Evolutionary conservation across 495 filamentous ascomycete species (phyloP), one percentile per base, ranked within the genome.

Genomic region (Tuber microsphaerosporum): DNA sequence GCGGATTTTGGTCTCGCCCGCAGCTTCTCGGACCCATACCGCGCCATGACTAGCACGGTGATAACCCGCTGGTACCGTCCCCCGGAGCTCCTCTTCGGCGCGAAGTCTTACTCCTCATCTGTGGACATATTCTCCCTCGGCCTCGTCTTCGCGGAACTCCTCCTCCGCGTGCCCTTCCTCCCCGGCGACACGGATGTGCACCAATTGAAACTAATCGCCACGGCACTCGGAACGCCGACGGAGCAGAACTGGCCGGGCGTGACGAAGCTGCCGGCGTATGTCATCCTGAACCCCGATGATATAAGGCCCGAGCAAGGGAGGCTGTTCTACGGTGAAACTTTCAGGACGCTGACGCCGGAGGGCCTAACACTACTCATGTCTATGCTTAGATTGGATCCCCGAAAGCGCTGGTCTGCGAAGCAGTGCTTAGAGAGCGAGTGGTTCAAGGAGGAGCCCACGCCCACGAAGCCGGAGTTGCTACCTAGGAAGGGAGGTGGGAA

Each of bases 71-170:
- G 94, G 94, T 98, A 99, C 85, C 88, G 95, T 20, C 93, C 94
- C 6, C 95, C 94, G 1, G 95, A 99, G 86, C 88, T 99, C 48
- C 89, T 98, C 44, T 97, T 92, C 82, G 92, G 93, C 71, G 93
- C 94, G 2, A 88, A 90, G 71, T 91, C 94, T 84, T 99, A 99
- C 85, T 91, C 91, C 45, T 92, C 92, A 7, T 92, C 90, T 1
- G 95, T 98, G 42, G 96, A 99, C 83, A 86, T 99, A 69, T 99
- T 94, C 94, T 94, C 92, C n/a, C 91, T 96, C 74, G 96, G 92
- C 26, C 87, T 91, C 81, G 94, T 99, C 0, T 94, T 98, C 77
- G 94, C 95, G 0, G 95, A 99, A 83, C 88, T 99, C 39, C 85
- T 97, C 46, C 86, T 97, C 74, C 88, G 96, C 31, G 88, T 89